Conservation (phyloP, 2,329 filamentous ascomycete genomes). For the Fusarium praegraminearum region DNA sequence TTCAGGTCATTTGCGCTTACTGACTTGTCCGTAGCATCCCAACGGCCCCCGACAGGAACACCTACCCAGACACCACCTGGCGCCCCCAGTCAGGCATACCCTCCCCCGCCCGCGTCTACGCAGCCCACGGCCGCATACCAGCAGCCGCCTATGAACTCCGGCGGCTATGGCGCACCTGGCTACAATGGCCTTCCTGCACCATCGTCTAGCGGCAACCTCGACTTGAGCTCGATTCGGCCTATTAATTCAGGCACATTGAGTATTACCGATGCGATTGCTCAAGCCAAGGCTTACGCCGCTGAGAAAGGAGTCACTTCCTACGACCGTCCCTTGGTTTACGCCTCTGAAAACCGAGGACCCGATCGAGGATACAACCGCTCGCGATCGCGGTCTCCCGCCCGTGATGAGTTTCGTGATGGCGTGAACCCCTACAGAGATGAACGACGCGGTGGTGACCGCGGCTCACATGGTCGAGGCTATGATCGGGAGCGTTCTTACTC, state of each 20-base stretch:
- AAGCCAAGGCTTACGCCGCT: conserved; percentile 83
- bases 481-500: conserved; percentile 81
- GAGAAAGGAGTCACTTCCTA: conserved; percentile 79
- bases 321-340: conserved; percentile 66
- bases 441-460: conserved; percentile 74
- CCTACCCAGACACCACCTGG: conserved; percentile 58
- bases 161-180: conserved; percentile 50
- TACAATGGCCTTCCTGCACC: conserved; percentile 71
- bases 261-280: conserved; percentile 85
- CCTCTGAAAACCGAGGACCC: conserved; percentile 51
- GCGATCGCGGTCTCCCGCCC: conserved; percentile 79
- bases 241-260: conserved; percentile 84
- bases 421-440: conserved; percentile 89
- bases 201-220: conserved; percentile 79
- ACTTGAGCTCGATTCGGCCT: conserved; percentile 83
- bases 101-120: conserved; percentile 54
- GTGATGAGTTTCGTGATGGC: conserved; percentile 79
- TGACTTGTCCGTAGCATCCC: conserved; percentile 55
- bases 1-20: conserved; percentile 22
- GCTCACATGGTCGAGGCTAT: conserved; percentile 49
- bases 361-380: conserved; percentile 70
- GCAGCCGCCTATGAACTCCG: conserved; percentile 51
- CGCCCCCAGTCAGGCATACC: conserved; percentile 54
- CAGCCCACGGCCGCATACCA: conserved; percentile 54
- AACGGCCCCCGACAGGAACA: conserved; percentile 58